Conservation (phyloP, 495 filamentous ascomycete species). For the Pseudoneurospora amorphoporcata region DNA sequence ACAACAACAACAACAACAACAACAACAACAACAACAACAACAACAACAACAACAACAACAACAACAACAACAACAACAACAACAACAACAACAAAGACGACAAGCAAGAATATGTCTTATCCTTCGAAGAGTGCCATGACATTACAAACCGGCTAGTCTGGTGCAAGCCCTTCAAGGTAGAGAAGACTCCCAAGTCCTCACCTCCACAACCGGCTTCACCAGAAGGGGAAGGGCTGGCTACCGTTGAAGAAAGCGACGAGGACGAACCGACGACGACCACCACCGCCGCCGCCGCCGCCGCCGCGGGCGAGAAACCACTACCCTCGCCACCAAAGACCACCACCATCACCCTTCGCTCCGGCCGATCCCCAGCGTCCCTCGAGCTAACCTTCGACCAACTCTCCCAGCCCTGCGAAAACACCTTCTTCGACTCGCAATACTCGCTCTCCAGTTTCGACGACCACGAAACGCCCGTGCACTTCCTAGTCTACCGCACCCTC, state of each 20-base stretch:
- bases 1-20: no score
- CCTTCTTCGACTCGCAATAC: constrained; percentile 52
- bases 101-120: constrained; percentile 24
- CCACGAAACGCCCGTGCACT: constrained; percentile 65
- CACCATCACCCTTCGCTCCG: constrained; percentile 40
- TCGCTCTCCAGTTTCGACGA: constrained; percentile 57
- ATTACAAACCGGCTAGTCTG: constrained; percentile 62
- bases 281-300: background rate
- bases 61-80: no score
- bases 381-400: constrained; percentile 57
- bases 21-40: no score
- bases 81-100: background rate
- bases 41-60: no score
- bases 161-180: constrained; percentile 43
- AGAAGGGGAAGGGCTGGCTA: constrained; percentile 26
- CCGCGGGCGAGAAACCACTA: constrained; percentile 29
- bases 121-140: constrained; percentile 72
- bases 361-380: constrained; percentile 37
- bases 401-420: constrained; percentile 61
- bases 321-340: constrained; percentile 8
- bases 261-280: constrained; percentile 12
- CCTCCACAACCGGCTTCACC: constrained; percentile 4
- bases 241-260: constrained; percentile 41
- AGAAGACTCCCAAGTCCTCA: background rate
- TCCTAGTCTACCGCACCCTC: constrained; percentile 66